Evolutionary conservation across 148 eudicot genomes (phyloP).

Genomic region (Camellia granthamiana): DNA sequence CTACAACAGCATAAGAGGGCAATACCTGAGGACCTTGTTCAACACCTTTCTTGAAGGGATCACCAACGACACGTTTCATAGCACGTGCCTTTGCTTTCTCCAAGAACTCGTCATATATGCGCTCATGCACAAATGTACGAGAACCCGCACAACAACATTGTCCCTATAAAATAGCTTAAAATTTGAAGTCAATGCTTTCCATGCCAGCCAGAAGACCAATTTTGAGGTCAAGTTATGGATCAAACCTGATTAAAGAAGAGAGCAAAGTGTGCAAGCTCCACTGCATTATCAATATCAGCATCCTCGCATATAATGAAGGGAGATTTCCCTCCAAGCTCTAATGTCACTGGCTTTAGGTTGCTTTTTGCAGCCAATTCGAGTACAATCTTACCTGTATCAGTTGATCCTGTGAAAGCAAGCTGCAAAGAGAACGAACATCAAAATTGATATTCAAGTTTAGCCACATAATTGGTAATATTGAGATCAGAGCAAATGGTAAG

Average conservation of each 20-base stretch:
- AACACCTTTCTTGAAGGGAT: constrained; percentile 79
- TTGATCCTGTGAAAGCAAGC: constrained; percentile 74
- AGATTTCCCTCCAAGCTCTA: constrained; percentile 77
- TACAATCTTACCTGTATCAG: constrained; percentile 53
- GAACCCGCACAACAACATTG: constrained; percentile 99
- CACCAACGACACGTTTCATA: constrained; percentile 73
- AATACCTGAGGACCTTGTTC: constrained; percentile 98
- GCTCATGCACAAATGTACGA: constrained; percentile 85
- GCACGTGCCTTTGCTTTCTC: constrained; percentile 92
- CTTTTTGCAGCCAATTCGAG: constrained; percentile 53
- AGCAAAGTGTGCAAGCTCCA: constrained; percentile 68
- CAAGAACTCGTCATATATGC: constrained; percentile 74
- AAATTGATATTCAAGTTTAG: neutral
- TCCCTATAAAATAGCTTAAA: constrained; percentile 46
- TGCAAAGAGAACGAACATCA: constrained; percentile 16
- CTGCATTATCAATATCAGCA: constrained; percentile 59
- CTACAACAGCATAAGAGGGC: neutral
- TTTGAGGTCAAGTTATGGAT: neutral
- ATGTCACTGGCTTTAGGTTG: constrained; percentile 61
- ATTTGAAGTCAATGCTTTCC: neutral
- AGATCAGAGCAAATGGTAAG: neutral
- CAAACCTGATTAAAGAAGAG: constrained; percentile 31
- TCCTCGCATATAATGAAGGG: constrained; percentile 66
- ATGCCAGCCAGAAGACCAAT: neutral
- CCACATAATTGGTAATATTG: neutral